These are phyloP conservation scores for Chalciporus piperatus DNA, from an alignment of 768 basidiomycete species.

Conservation along the genomic window DNA sequence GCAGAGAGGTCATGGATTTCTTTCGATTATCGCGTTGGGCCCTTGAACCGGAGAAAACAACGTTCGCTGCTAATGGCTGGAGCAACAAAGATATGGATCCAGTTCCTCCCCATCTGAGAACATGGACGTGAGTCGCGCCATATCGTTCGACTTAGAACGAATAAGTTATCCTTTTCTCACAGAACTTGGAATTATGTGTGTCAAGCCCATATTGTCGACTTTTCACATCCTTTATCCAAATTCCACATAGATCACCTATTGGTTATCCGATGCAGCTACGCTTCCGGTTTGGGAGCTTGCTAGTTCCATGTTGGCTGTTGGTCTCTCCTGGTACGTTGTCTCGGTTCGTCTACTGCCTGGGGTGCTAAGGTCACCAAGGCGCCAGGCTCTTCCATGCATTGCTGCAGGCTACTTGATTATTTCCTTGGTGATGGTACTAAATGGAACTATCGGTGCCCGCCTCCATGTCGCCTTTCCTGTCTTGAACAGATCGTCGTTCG, in stretches of 20 bases:
- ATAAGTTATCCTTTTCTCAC: neutral
- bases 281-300: constrained; percentile 41
- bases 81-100: constrained; percentile 79
- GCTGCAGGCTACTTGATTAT: constrained; percentile 73
- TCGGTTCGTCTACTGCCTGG: neutral
- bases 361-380: constrained; percentile 36
- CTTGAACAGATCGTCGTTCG: constrained; percentile 80
- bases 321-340: constrained; percentile 59
- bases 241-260: constrained; percentile 20
- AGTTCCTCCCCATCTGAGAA: constrained; percentile 56
- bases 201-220: constrained; percentile 44
- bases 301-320: constrained; percentile 72
- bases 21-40: constrained; percentile 43
- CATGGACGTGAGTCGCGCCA: constrained; percentile 47
- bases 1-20: constrained; percentile 22
- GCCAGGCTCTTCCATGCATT: constrained; percentile 66
- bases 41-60: constrained; percentile 49
- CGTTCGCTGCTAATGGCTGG: constrained; percentile 56
- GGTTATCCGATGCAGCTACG: constrained; percentile 27
- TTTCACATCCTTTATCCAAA: constrained; percentile 13
- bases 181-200: constrained; percentile 61
- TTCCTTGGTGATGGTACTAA: constrained; percentile 70
- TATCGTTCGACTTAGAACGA: neutral
- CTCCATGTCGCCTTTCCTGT: constrained; percentile 75
- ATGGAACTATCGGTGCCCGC: constrained; percentile 78